phyloP scores from a whole-genome alignment of 768 basidiomycete species.

The Xerocomellus dryophilus region DNA sequence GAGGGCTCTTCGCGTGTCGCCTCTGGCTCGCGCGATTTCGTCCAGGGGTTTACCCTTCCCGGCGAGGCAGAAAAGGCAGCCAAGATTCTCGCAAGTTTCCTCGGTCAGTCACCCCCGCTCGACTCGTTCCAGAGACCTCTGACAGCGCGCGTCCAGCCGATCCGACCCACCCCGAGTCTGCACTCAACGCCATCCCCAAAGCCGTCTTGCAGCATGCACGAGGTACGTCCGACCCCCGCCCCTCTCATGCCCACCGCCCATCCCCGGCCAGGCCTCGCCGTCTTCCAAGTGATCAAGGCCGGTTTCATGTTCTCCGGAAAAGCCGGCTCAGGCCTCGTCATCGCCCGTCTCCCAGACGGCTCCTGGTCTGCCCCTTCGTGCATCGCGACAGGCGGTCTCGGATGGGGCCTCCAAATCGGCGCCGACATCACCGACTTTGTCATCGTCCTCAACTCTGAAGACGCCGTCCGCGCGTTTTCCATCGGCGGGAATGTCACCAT shows the following conservation, averaged over 20 bases:
- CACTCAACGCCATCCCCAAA: constrained; percentile 92
- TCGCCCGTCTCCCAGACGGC: constrained; percentile 89
- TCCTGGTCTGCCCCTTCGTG: constrained; percentile 97
- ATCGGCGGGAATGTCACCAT: constrained; percentile 95
- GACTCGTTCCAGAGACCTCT: neutral
- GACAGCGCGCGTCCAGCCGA: constrained; percentile 53
- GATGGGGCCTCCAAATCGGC: constrained; percentile 94
- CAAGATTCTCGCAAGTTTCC: constrained; percentile 83
- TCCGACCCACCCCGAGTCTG: constrained; percentile 82
- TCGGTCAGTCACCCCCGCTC: constrained; percentile 51
- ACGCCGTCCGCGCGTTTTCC: constrained; percentile 93
- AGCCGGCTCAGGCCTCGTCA: constrained; percentile 89
- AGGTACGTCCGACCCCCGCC: constrained; percentile 46
- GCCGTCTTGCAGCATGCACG: constrained; percentile 85
- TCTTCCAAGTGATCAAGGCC: constrained; percentile 92
- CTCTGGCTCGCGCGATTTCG: constrained; percentile 71
- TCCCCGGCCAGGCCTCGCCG: constrained; percentile 66
- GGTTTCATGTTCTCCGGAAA: constrained; percentile 96
- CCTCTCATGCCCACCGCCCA: neutral
- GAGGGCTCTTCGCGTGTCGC: constrained; percentile 67
- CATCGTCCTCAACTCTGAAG: constrained; percentile 94
- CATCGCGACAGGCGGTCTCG: constrained; percentile 92
- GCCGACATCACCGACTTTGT: constrained; percentile 96
- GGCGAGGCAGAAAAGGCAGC: constrained; percentile 95
- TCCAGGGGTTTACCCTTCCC: constrained; percentile 83